Base-by-base conservation (phyloP, 164 flowering plant genomes). In the Nelumbo lutea region DNA sequence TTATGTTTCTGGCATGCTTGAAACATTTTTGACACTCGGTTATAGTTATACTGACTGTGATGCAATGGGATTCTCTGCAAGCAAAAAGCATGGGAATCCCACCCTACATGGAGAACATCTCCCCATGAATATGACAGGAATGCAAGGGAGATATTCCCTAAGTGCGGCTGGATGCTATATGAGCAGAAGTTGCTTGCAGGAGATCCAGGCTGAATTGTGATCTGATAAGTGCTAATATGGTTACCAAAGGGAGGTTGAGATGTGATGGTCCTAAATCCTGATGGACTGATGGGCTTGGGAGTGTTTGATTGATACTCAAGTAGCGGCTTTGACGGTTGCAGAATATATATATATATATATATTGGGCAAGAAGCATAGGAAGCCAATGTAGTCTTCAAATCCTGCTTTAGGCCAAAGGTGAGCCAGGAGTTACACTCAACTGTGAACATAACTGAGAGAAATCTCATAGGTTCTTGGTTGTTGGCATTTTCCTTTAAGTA, bases 281-380 rank as follows among this genome's bases (percentile, higher is more conserved):
- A 27, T 27, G 27, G 27, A 27, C 27, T 27, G 27, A 65, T 72
- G 75, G 81, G 60, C 48, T 3, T 83, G 67, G 2, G 86, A 14
- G 55, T 69, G 71, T 7, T 69, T 67, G 80, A 97, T 92, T 5
- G 71, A 27, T 60, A 53, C 80, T 66, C 96, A 97, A 1, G 94
- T 88, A 2, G 85, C 76, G 0, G 76, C 76, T 77, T 68, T 77
- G 27, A 92, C 65, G 41, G 67, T 70, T 63, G 14, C 68, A 27
- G 79, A 78, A 62, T 83, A 77, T 4, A n/a, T n/a, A n/a, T n/a
- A n/a, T n/a, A n/a, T n/a, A n/a, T n/a, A n/a, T n/a, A 79, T 66
- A 59, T 80, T 76, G 1, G 97, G 95, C 70, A 92, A 70, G 11
- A 97, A 86, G 79, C 99, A 92, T 73, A 95, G 65, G 87, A 95